Evolutionary conservation across 768 basidiomycete species (phyloP), one percentile per base, ranked within the genome.

Genomic region (Boletus rubescentipes): DNA sequence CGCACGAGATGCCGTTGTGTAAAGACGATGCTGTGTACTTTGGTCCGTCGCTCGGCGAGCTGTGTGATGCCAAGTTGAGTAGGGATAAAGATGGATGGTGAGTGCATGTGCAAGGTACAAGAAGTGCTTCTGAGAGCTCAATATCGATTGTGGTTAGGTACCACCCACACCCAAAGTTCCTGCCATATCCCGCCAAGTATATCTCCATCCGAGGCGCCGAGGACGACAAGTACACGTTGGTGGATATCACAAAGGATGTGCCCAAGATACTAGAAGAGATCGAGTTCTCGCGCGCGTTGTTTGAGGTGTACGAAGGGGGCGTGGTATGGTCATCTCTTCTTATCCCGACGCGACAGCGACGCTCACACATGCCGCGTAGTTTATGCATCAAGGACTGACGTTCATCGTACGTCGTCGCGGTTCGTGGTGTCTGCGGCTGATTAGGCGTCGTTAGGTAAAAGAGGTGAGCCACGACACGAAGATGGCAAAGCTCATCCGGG

Each of bases 281-380:
- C 21, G 93, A 95, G 69, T 69, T 86, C 38, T 91, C 89, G 20
- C 76, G 93, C 30, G 91, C 91, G 0, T 72, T 93, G 50, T 96
- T 94, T 59, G 93, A 95, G 68, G 73, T 90, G 9, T 96, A 94
- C 62, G 92, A 94, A 71, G 93, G 93, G 12, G 92, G 85, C 5
- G 84, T 95, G 57, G 89, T 90, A 68, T 18, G 59, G 77, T 74
- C 31, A 8, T 39, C 51, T 61, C 35, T 10, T 52, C 36, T 39
- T 45, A 18, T 29, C 39, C 30, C 21, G 12, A 14, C 5, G 20
- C 23, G 16, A 30, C 30, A 16, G 37, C 15, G 5, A 41, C 16
- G 37, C 58, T 60, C 18, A 68, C 32, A 9, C 21, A 11, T 34
- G 11, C 21, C 16, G 32, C 30, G 14, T 46, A 92, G 87, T 96